These are phyloP conservation scores for Ophiognomonia clavigignenti-juglandacearum DNA, from an alignment of 2,329 filamentous ascomycete genomes.

Conservation along the genomic window DNA sequence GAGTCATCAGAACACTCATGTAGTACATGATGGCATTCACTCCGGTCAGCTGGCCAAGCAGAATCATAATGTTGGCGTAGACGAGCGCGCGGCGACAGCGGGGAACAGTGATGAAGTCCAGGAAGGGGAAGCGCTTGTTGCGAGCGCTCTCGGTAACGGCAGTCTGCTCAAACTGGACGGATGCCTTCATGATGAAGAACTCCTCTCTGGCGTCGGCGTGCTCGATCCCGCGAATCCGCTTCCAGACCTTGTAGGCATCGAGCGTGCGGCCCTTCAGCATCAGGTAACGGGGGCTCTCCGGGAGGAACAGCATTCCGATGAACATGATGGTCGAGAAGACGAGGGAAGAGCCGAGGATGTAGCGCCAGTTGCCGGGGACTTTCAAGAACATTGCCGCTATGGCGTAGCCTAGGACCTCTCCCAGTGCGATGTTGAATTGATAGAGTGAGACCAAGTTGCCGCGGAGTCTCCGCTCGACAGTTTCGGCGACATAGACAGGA, in stretches of 20 bases:
- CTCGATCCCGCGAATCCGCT: constrained; percentile 60
- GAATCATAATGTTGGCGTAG: constrained; percentile 66
- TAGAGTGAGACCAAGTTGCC: constrained; percentile 71
- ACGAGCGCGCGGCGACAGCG: constrained; percentile 61
- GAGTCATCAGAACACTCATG: constrained; percentile 62
- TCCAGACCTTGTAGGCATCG: constrained; percentile 66
- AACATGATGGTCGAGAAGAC: constrained; percentile 63
- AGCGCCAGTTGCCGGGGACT: constrained; percentile 68
- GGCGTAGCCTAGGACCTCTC: constrained; percentile 69
- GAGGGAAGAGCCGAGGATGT: constrained; percentile 67
- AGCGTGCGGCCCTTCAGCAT: constrained; percentile 61
- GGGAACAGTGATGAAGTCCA: constrained; percentile 69
- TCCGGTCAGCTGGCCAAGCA: constrained; percentile 66
- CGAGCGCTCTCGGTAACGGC: constrained; percentile 44
- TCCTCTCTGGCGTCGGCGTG: constrained; percentile 58
- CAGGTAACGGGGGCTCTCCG: constrained; percentile 63
- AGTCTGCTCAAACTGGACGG: constrained; percentile 52
- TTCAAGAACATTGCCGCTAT: constrained; percentile 68
- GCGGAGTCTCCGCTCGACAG: constrained; percentile 60
- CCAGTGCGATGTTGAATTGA: constrained; percentile 71
- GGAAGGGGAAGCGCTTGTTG: constrained; percentile 59
- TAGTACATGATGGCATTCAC: constrained; percentile 70
- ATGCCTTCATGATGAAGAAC: constrained; percentile 67
- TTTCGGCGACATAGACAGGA: constrained; percentile 70
- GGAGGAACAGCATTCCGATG: constrained; percentile 65